phyloP scores from a whole-genome alignment of 225 moss, liverwort and hornwort genomes.

The Straminergon stramineum region DNA sequence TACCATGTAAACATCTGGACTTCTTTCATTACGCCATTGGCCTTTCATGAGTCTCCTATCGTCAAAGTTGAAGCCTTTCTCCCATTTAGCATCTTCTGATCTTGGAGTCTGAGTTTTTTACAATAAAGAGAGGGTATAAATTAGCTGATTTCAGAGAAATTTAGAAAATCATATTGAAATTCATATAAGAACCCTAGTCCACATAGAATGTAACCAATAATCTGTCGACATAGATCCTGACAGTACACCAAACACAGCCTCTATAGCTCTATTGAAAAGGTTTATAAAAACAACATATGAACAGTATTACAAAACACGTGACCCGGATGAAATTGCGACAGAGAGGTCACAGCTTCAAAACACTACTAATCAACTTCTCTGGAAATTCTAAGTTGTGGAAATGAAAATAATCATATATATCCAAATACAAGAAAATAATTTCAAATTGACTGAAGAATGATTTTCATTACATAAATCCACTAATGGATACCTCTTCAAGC shows the following conservation, averaged over 20 bases:
- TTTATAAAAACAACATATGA: background rate
- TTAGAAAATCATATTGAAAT: background rate
- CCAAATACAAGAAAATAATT: background rate
- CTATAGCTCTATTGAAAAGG: background rate
- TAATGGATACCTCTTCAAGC: constrained; percentile 48
- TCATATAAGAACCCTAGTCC: background rate
- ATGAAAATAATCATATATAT: background rate
- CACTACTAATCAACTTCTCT: background rate
- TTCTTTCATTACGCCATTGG: constrained; percentile 66
- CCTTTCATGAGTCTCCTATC: constrained; percentile 87
- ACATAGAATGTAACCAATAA: background rate
- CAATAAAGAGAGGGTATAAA: background rate
- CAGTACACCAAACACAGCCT: background rate
- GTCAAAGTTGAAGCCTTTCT: constrained; percentile 92
- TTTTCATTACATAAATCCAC: background rate
- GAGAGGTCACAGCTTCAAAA: background rate
- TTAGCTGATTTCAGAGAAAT: background rate
- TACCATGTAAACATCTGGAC: constrained; percentile 64
- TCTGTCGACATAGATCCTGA: background rate
- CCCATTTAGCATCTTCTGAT: constrained; percentile 64
- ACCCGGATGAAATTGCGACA: background rate
- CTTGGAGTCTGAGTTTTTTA: constrained; percentile 25
- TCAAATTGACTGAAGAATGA: background rate
- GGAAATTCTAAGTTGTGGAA: background rate
- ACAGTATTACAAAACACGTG: background rate